Evolutionary conservation across 768 basidiomycete genomes (phyloP), one percentile per base, ranked within the genome.

Genomic region (Termitomyces bulborhizus): DNA sequence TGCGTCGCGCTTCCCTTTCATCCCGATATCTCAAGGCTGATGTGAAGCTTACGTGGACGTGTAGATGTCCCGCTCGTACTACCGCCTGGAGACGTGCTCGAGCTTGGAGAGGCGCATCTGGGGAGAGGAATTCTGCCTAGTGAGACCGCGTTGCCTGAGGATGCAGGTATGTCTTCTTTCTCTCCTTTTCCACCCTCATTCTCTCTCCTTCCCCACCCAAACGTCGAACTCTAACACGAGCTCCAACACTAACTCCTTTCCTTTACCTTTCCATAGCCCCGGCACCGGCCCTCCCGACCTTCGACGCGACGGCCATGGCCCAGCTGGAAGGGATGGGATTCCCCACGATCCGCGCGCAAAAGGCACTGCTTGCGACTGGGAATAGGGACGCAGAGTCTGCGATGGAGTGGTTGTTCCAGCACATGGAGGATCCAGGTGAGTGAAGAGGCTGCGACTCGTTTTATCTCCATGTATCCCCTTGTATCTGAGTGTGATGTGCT

Each of bases 361-460:
- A 93, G 61, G 97, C 95, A 0, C 68, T 98, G 5, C 75, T 96
- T 9, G 93, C 93, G 0, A 98, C 94, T 0, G 92, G 93, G 0
- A 85, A 86, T 61, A 72, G 69, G 15, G 83, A 85, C 55, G 73
- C 88, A 0, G 90, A 94, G 58, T 79, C 75, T 0, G 97, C 97
- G 0, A 96, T 96, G 93, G 86, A 93, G 56, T 99, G 96, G 96
- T 69, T 99, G 41, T 96, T 98, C 65, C 77, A 69, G 43, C 96
- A 98, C 68, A 91, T 95, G 90, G 95, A 98, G 0, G 96, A 98
- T 69, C 76, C 92, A 12, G 91, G 93, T 91, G 44, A 7, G 75
- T 60, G 15, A 37, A 12, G 36, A 37, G 34, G 36, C 36, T 37
- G 15, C 36, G 15, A 37, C 6, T 37, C 36, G 15, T 37, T 16